Evolutionary conservation across 805 yeast species (phyloP).

Genomic region (Candida vartiovaarae): DNA sequence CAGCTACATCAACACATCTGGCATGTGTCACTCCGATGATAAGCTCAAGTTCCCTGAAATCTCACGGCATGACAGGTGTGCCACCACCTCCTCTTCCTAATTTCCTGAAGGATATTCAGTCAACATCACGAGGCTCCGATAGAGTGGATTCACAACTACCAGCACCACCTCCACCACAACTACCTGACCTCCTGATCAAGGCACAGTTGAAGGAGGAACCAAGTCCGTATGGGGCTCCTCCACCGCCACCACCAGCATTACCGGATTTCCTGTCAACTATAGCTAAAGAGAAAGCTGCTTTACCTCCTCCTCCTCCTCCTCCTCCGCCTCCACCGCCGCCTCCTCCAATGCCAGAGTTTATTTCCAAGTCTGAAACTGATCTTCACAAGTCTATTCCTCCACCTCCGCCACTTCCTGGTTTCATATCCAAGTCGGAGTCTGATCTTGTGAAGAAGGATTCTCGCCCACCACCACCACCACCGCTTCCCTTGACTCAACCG

Average conservation of each 20-base stretch:
- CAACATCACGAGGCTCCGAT: background rate
- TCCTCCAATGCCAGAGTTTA: slow-evolving; percentile 19
- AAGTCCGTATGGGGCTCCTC: background rate
- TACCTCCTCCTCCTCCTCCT: slow-evolving; percentile 8
- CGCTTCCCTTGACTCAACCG: slow-evolving; percentile 20
- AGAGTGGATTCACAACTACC: background rate
- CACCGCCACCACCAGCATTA: background rate
- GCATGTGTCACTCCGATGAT: no score
- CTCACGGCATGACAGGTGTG: no score
- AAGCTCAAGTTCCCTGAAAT: no score
- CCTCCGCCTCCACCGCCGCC: slow-evolving; percentile 24
- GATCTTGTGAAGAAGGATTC: slow-evolving; percentile 2
- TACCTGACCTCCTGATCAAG: background rate
- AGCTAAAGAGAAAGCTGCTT: no score
- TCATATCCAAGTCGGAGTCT: slow-evolving; percentile 1
- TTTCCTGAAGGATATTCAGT: background rate
- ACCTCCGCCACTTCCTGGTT: slow-evolving; percentile 2
- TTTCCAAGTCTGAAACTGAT: slow-evolving; percentile 3
- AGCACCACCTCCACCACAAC: background rate
- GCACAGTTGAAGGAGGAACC: no score
- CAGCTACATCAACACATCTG: no score
- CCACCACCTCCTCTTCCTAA: slow-evolving; percentile 9
- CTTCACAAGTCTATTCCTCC: background rate
- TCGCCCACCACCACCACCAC: slow-evolving; percentile 22
- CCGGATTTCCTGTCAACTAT: background rate